phyloP scores from a whole-genome alignment of 441 rosid species.

The Euphorbia corollata region DNA sequence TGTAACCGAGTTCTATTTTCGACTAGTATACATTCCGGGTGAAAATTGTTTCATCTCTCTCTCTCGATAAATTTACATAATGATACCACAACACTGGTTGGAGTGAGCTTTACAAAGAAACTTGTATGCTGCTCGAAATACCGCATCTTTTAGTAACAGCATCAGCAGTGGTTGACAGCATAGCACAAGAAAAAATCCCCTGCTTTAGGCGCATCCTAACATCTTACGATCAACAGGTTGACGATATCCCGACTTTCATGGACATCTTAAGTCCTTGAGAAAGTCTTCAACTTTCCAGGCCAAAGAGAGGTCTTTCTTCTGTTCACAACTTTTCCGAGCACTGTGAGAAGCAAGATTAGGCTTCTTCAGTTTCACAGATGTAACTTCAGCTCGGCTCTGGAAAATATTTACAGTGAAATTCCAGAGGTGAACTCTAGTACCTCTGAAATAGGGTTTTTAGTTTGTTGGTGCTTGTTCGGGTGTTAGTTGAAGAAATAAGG shows the following conservation, averaged over 20 bases:
- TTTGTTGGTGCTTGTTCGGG: constrained; percentile 5
- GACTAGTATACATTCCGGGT: background rate
- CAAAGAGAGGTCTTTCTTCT: background rate
- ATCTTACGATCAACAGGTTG: background rate
- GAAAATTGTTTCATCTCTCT: background rate
- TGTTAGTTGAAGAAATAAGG: constrained; percentile 83
- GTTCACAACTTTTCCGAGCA: constrained; percentile 3
- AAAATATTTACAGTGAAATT: constrained; percentile 5
- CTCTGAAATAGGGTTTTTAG: constrained; percentile 15
- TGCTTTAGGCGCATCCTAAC: background rate
- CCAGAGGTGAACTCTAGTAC: constrained; percentile 18
- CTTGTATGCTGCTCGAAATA: constrained; percentile 14
- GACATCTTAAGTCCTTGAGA: background rate
- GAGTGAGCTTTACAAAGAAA: constrained; percentile 14
- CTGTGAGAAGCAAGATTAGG: constrained; percentile 9
- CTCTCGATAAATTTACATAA: constrained; percentile 7
- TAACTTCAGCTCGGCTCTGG: constrained; percentile 15
- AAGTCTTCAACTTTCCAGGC: background rate
- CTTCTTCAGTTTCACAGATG: constrained; percentile 10
- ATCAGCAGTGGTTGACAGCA: background rate
- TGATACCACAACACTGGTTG: background rate
- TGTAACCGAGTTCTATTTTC: background rate
- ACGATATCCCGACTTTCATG: background rate
- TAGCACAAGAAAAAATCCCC: background rate
- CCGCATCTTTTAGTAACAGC: background rate